Base-by-base conservation (phyloP, 2,329 filamentous ascomycete genomes). In the Tolypocladium tundrense region DNA sequence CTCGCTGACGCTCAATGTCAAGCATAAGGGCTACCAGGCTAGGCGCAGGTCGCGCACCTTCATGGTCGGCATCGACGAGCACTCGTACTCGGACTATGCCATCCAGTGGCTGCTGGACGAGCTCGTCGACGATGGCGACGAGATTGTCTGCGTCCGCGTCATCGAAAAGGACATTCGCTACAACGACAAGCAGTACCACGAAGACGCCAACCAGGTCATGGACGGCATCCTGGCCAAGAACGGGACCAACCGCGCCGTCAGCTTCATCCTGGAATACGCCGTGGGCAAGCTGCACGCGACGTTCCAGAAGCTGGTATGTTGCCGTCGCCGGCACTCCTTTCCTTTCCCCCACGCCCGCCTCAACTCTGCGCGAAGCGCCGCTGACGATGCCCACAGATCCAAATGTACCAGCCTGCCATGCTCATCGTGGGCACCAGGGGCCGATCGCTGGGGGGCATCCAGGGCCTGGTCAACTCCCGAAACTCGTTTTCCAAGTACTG, bases 401-500 rank as follows among this genome's bases (percentile, higher is more conserved):
- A 90, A 66, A 87, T 96, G 60, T 93, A 97, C 71, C 89, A 96
- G 68, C 92, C 92, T 3, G 90, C 90, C 3, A 92, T 96, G 75
- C 81, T 97, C 27, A 88, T 97, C 35, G 92, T 97, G 19, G 92
- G 92, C 50, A 96, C 92, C 1, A 84, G 88, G 65, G 92, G 92
- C 52, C 84, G 91, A 57, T 93, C 88, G 42, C 79, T 96, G 1
- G 90, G 90, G 40, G 91, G 91, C 33, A 86, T 96, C 58, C 91
- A 96, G 69, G 90, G 90, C 53, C 78, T 96, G 37, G 82, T 96
- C 48, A 90, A 90, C 54, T 82, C 81, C 39, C 76, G 80, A 50
- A 94, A 91, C 62, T 94, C 89, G 0, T 92, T 96, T 51, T 95
- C 90, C 33, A 96, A 96, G 69, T 97, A 96, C 73, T 96, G 92